Conservation (phyloP, 2,329 filamentous ascomycete species). For the Fusarium xylarioides region DNA sequence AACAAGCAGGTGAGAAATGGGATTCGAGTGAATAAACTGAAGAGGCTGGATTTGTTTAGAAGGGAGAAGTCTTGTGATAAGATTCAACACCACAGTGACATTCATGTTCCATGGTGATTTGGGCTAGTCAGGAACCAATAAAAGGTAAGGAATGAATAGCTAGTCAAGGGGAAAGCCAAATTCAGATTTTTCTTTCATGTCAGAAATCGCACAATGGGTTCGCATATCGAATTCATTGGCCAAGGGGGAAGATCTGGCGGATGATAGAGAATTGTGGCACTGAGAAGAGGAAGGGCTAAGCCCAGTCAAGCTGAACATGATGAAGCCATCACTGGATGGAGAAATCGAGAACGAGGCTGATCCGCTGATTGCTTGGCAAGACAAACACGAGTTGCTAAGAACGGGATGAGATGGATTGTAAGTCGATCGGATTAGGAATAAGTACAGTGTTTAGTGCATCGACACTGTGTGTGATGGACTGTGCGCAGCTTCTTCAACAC, state of each 20-base stretch:
- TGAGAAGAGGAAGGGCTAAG: constrained; percentile 2
- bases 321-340: background rate
- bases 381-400: constrained; percentile 7
- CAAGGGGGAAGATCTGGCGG: background rate
- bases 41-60: constrained; percentile 7
- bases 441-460: rapidly evolving
- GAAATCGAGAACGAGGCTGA: constrained; percentile 8
- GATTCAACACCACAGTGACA: constrained; percentile 13
- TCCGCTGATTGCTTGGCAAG: background rate
- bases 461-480: background rate
- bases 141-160: constrained; percentile 9
- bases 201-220: background rate
- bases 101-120: background rate
- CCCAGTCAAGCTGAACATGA: background rate
- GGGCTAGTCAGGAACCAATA: constrained; percentile 9
- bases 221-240: background rate
- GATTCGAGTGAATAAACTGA: background rate
- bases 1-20: background rate
- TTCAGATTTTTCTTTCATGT: background rate
- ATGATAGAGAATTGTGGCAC: constrained; percentile 4
- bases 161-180: background rate
- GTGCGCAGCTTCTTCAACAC: background rate
- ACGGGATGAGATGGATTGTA: background rate
- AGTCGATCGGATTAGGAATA: background rate
- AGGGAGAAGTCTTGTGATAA: background rate